Percentiles rank a stretch among this genome's conserved stretches.
Conservation (phyloP, 257 asterid genomes). For the Cinchona pubescens region DNA sequence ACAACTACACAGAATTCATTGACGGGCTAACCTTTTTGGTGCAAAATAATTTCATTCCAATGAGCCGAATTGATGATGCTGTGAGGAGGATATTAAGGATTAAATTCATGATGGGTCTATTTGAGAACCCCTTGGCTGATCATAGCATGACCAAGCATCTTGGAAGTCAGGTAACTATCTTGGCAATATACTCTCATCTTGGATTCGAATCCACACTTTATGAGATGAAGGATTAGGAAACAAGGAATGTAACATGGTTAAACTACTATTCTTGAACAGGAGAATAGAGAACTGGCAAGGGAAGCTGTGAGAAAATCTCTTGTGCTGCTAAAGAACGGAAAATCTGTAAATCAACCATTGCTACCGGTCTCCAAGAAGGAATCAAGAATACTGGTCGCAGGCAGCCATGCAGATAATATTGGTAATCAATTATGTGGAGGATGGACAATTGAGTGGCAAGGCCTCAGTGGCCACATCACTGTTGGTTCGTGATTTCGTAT, state of each 20-base stretch:
- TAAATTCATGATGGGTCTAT: slow-evolving; percentile 64
- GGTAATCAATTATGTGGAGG: slow-evolving; percentile 43
- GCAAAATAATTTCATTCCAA: slow-evolving; percentile 38
- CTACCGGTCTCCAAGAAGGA: slow-evolving; percentile 38
- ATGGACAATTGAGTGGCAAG: slow-evolving; percentile 46
- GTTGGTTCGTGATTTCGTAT: slow-evolving; percentile 33
- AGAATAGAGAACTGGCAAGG: slow-evolving; percentile 38
- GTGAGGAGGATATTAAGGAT: slow-evolving; percentile 61
- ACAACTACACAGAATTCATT: slow-evolving; percentile 52
- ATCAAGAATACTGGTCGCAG: slow-evolving; percentile 30
- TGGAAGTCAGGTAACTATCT: slow-evolving; percentile 49
- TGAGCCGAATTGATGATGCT: slow-evolving; percentile 69
- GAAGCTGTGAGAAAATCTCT: slow-evolving; percentile 50
- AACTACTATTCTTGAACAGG: slow-evolving; percentile 28
- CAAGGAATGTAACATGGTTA: no score
- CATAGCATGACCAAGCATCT: slow-evolving; percentile 59
- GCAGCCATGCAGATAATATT: slow-evolving; percentile 38
- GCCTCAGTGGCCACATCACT: slow-evolving; percentile 27
- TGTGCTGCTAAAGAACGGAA: slow-evolving; percentile 36
- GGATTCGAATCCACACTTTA: not conserved
- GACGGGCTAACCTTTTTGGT: slow-evolving; percentile 52
- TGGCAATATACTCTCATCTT: no score
- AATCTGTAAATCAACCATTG: slow-evolving; percentile 24
- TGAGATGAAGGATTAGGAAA: slow-evolving; percentile 20
- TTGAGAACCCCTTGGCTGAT: slow-evolving; percentile 66